These are phyloP conservation scores for Calonectria pteridis DNA, from an alignment of 2,329 filamentous ascomycete species.

Conservation along the genomic window DNA sequence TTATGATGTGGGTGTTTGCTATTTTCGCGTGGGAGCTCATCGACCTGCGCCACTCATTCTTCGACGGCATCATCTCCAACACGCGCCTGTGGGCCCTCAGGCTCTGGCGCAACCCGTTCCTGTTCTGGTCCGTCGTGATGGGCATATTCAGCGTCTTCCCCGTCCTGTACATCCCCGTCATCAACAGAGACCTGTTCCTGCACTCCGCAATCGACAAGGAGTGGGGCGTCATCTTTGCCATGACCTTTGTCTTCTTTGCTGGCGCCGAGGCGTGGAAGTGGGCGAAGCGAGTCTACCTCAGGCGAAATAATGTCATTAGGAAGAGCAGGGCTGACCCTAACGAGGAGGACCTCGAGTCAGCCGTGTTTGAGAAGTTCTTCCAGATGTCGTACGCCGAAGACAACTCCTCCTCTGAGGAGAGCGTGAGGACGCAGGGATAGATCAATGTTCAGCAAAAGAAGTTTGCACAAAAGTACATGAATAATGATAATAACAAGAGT, in stretches of 20 bases:
- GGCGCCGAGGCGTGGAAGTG: slow-evolving; percentile 77
- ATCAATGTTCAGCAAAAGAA: neutral
- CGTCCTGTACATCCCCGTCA: slow-evolving; percentile 75
- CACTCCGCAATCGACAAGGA: slow-evolving; percentile 76
- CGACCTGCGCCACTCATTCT: slow-evolving; percentile 75
- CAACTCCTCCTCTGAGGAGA: neutral
- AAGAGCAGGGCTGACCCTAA: neutral
- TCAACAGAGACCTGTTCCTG: slow-evolving; percentile 75
- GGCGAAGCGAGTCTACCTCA: slow-evolving; percentile 69
- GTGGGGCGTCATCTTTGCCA: slow-evolving; percentile 76
- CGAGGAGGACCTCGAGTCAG: slow-evolving; percentile 17
- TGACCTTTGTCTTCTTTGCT: slow-evolving; percentile 70
- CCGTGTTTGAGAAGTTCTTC: slow-evolving; percentile 9
- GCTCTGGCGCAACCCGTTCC: slow-evolving; percentile 67
- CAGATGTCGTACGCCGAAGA: neutral
- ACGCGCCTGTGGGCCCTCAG: slow-evolving; percentile 67
- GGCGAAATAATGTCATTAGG: slow-evolving; percentile 41
- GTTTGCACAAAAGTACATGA: neutral
- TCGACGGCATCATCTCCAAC: slow-evolving; percentile 68
- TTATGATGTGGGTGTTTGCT: slow-evolving; percentile 76
- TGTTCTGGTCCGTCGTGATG: slow-evolving; percentile 61
- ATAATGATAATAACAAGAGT: neutral
- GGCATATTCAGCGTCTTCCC: slow-evolving; percentile 71
- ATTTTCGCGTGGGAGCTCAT: slow-evolving; percentile 79
- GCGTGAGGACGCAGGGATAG: neutral